Evolutionary conservation across 176 grass and related monocot species (phyloP), one percentile per base, ranked within the genome.

Genomic region (Cenchrus purpureus): DNA sequence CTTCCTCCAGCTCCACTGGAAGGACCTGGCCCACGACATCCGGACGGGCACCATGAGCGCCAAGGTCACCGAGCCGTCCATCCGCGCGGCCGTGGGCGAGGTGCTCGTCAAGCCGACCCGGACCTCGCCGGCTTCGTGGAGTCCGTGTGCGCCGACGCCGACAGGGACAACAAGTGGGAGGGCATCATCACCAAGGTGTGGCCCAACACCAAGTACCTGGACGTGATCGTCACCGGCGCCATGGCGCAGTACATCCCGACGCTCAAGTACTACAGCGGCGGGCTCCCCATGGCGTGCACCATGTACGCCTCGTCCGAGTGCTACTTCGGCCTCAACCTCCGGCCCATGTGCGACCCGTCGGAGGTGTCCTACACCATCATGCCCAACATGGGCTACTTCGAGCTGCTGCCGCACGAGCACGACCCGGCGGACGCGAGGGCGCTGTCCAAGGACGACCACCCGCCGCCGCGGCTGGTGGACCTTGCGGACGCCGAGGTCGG

Each of bases 231-330:
- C 32, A 98, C 96, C 13, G 96, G 96, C 10, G 96, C 96, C 20
- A 98, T 98, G 96, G 89, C 91, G 44, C 96, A 98, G 86, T 98
- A 98, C 85, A 98, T 98, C 78, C 96, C 96, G 3, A 98, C 89
- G 60, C 93, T 98, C 62, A 87, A 89, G 74, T 98, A 90, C 91
- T 95, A 95, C 85, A 92, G 96, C 82, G 89, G 88, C 8, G 86
- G 93, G 10, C 88, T 98, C 0, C 96, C 96, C 32, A 95, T 98
- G 93, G 87, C 93, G 25, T 98, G 93, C 84, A 95, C 96, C 79
- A 98, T 98, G 96, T 98, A 98, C 79, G 96, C 96, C 0, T 98
- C 96, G 2, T 98, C 96, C 2, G 96, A 98, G 86, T 98, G 96
- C 81, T 98, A 98, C 89, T 98, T 98, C 79, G 96, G 96, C 8